Conservation (phyloP, 176 grass and related monocot genomes). For the Alloteropsis semialata region DNA sequence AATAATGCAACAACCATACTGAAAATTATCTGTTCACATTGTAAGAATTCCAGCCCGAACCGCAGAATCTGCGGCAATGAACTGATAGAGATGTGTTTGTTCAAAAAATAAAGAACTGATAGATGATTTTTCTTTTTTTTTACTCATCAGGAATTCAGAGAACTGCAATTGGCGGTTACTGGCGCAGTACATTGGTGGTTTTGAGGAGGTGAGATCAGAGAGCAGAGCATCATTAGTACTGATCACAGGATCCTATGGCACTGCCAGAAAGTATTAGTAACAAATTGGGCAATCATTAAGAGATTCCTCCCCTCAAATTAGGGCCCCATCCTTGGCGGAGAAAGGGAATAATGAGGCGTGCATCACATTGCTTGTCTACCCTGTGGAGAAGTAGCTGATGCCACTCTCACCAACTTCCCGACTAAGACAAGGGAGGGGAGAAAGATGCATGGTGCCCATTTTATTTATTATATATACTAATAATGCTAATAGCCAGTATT, state of each 20-base stretch:
- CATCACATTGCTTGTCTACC: slow-evolving; percentile 57
- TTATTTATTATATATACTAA: slow-evolving; percentile 26
- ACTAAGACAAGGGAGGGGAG: slow-evolving; percentile 48
- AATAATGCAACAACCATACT: background rate
- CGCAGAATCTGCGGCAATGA: background rate
- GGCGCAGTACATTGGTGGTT: background rate
- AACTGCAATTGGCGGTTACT: background rate
- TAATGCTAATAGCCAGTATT: slow-evolving; percentile 8
- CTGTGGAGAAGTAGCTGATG: slow-evolving; percentile 31
- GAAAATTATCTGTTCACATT: background rate
- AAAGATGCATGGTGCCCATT: slow-evolving; percentile 24
- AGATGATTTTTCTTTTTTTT: too few species aligned
- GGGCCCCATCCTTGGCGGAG: slow-evolving; percentile 28
- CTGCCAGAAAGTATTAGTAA: slow-evolving; percentile 26
- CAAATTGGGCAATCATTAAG: slow-evolving; percentile 57
- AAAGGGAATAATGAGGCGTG: slow-evolving; percentile 48
- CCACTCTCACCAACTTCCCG: slow-evolving; percentile 53
- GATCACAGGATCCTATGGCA: slow-evolving; percentile 32
- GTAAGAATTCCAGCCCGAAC: background rate
- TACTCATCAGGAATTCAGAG: background rate
- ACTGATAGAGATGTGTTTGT: background rate
- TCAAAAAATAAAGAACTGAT: too few species aligned
- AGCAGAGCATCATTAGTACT: slow-evolving; percentile 17
- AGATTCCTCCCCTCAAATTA: slow-evolving; percentile 40
- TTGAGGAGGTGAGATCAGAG: background rate